Evolutionary conservation across 164 flowering plant genomes (phyloP), one percentile per base, ranked within the genome.

Genomic region (Santalum album): DNA sequence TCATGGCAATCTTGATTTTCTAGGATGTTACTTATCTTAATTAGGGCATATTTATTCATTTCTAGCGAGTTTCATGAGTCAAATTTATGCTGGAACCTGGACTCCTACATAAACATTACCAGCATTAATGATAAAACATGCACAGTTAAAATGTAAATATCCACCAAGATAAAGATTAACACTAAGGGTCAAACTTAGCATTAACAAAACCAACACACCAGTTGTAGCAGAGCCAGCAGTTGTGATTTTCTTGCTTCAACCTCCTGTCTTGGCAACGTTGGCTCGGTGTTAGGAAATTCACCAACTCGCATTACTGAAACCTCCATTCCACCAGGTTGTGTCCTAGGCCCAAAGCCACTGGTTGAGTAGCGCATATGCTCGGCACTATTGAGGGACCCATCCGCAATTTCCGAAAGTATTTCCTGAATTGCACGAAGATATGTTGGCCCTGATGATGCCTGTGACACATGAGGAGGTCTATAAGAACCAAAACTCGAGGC

Each of bases 381-480:
- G 15, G 68, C 35, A 69, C 65, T 77, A 64, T 70, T 82, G 18
- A 84, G 66, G 5, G 92, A 68, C 65, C 65, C 78, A 51, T 59
- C 73, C 15, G 94, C 79, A 58, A 86, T 55, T 50, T 84, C 80
- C 19, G 78, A 58, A 23, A 92, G 91, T 60, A 92, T 80, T 58
- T 87, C 81, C 67, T 88, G 96, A 60, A 84, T 65, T 11, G 60
- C 80, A 42, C 21, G 56, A 44, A 81, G 75, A 65, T 80, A 92
- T 52, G 73, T 78, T 7, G 95, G 84, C 20, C 80, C 82, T 0
- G 75, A 62, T 27, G 70, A 54, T 16, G 69, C 48, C 34, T 71
- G 73, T 1, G 75, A 55, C 49, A 65, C 54, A 11, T 70, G 75
- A 44, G 53, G 45, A 27, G 71, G 65, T 47, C 54, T 55, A 32